A percentile compares a stretch with the other conserved stretches of the same genome.
Conservation (phyloP, 768 basidiomycete species). For the Cubamyces sp. region DNA sequence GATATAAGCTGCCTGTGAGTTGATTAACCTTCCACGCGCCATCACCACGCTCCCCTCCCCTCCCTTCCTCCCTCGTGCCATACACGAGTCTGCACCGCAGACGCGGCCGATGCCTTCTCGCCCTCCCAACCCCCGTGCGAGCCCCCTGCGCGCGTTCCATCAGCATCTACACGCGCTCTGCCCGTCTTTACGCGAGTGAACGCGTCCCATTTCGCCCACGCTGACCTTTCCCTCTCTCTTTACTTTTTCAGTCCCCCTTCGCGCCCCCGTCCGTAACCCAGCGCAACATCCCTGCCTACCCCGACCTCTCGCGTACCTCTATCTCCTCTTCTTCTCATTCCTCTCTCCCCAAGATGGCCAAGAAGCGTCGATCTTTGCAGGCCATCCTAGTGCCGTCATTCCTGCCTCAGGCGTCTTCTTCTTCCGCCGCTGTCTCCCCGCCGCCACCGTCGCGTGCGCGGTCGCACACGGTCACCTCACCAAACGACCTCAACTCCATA, state of each 20-base stretch:
- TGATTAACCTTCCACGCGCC: background rate
- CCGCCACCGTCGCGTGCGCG: constrained; percentile 20
- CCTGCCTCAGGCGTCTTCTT: constrained; percentile 35
- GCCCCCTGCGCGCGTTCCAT: constrained; percentile 13
- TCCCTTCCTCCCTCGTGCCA: constrained; percentile 21
- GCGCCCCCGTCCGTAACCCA: constrained; percentile 4
- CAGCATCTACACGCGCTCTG: constrained; percentile 16
- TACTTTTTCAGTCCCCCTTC: constrained; percentile 15
- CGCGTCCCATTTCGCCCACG: constrained; percentile 10
- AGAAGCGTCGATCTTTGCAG: constrained; percentile 57
- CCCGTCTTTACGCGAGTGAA: constrained; percentile 22
- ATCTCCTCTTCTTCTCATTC: background rate
- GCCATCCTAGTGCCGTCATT: constrained; percentile 55
- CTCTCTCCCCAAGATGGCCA: constrained; percentile 41
- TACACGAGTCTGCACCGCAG: constrained; percentile 17
- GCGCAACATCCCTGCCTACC: background rate
- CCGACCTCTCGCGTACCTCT: constrained; percentile 20
- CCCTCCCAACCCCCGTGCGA: background rate
- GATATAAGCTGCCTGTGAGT: constrained; percentile 17
- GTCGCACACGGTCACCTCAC: constrained; percentile 27
- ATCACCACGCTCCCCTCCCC: constrained; percentile 15
- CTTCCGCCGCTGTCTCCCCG: constrained; percentile 13
- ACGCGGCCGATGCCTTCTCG: constrained; percentile 13
- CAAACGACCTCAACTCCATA: constrained; percentile 32
- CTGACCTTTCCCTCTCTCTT: constrained; percentile 1